These are phyloP conservation scores for Schizosaccharomyces japonicus DNA, from an alignment of 805 yeast species.

Conservation along the genomic window DNA sequence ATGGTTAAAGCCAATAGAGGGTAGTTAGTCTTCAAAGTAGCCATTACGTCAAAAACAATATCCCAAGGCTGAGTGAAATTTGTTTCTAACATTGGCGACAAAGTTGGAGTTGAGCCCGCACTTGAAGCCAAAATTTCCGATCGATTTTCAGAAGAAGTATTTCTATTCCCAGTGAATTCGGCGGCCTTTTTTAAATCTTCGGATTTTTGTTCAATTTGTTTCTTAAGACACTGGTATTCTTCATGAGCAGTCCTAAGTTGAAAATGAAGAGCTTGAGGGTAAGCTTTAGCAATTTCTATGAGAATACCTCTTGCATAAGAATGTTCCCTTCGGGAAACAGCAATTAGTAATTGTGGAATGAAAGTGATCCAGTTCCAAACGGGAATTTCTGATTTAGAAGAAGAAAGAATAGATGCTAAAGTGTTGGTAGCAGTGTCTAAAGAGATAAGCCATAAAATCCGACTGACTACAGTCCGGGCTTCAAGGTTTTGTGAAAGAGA, in stretches of 20 bases:
- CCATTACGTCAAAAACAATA: constrained; percentile 76
- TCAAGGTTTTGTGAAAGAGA: constrained; percentile 84
- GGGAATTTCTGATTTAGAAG: constrained; percentile 86
- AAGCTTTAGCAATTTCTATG: constrained; percentile 79
- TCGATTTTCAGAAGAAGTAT: too few relatives aligned
- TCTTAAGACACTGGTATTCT: constrained; percentile 67
- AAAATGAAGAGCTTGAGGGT: constrained; percentile 93
- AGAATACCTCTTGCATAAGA: constrained; percentile 65
- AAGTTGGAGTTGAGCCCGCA: neutral
- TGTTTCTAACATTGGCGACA: neutral
- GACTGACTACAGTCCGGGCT: constrained; percentile 62
- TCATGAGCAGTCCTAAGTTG: constrained; percentile 87
- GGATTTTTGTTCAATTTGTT: too few relatives aligned
- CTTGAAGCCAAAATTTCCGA: too few relatives aligned
- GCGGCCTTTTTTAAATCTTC: too few relatives aligned
- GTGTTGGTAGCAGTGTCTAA: constrained; percentile 68
- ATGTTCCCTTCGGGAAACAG: constrained; percentile 80
- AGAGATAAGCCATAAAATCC: constrained; percentile 81
- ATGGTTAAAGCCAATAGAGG: constrained; percentile 78
- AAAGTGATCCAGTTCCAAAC: constrained; percentile 98
- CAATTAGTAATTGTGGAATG: constrained; percentile 77
- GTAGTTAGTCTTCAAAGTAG: constrained; percentile 84
- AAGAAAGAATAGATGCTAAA: constrained; percentile 66
- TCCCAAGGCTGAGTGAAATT: constrained; percentile 64
- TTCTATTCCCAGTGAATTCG: too few relatives aligned